A percentile compares a stretch with the other conserved stretches of the same genome.
Evolutionary conservation across 1,284 basidiomycete species (phyloP).

Genomic region (Vanrija sp.): DNA sequence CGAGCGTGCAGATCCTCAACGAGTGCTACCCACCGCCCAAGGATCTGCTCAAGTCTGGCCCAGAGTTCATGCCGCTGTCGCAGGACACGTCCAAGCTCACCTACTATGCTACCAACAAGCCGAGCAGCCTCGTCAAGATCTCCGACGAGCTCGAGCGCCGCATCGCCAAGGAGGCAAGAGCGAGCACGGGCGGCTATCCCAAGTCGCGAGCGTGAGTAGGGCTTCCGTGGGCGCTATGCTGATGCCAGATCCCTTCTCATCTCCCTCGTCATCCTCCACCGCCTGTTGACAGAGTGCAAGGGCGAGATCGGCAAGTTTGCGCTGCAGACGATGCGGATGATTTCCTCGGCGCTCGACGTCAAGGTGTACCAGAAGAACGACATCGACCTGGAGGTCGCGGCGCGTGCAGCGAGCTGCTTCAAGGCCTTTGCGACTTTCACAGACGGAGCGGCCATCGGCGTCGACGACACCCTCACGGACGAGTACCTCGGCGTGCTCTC

Average conservation of each 20-base stretch:
- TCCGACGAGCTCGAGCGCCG: constrained; percentile 78
- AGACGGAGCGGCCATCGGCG: constrained; percentile 73
- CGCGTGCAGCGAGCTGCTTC: constrained; percentile 77
- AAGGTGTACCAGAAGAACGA: constrained; percentile 54
- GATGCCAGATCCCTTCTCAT: constrained; percentile 70
- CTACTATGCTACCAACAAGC: constrained; percentile 87
- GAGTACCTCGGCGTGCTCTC: constrained; percentile 68
- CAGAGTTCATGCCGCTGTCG: constrained; percentile 74
- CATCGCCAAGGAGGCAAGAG: constrained; percentile 63
- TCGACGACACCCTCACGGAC: constrained; percentile 65
- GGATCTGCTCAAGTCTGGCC: constrained; percentile 62
- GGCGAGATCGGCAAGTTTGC: constrained; percentile 80
- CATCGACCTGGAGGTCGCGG: constrained; percentile 75
- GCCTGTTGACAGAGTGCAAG: constrained; percentile 84
- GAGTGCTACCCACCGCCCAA: constrained; percentile 87
- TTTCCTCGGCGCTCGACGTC: constrained; percentile 61
- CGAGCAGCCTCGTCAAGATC: constrained; percentile 83
- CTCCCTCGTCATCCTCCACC: constrained; percentile 77
- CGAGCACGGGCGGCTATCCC: constrained; percentile 65
- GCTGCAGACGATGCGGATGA: constrained; percentile 67
- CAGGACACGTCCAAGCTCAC: constrained; percentile 89
- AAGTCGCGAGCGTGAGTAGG: constrained; percentile 72
- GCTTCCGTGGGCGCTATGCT: background rate
- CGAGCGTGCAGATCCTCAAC: constrained; percentile 60
- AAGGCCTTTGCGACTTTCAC: constrained; percentile 90